These are phyloP conservation scores for Phaeosphaeria sp. DNA, from an alignment of 2,329 filamentous ascomycete genomes.

Conservation along the genomic window DNA sequence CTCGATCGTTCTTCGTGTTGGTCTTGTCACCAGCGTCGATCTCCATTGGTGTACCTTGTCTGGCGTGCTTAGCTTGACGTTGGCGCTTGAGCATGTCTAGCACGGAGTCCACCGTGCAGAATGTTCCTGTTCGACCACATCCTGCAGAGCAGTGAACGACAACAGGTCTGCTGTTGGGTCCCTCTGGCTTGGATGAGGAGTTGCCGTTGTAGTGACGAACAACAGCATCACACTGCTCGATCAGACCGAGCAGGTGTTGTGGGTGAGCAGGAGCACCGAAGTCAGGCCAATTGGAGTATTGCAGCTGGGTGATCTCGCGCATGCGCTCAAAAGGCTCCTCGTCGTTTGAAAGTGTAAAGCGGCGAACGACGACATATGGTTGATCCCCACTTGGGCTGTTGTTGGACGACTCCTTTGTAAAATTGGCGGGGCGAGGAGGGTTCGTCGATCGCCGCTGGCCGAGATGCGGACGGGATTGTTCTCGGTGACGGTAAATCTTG, in stretches of 20 bases:
- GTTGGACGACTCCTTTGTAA: slow-evolving; percentile 32
- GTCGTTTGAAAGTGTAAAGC: slow-evolving; percentile 82
- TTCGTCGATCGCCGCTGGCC: slow-evolving; percentile 47
- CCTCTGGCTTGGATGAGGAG: slow-evolving; percentile 64
- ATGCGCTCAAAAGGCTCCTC: slow-evolving; percentile 82
- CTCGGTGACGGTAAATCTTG: slow-evolving; percentile 57
- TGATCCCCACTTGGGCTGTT: slow-evolving; percentile 59
- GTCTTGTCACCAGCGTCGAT: slow-evolving; percentile 18
- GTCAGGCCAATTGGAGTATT: slow-evolving; percentile 97
- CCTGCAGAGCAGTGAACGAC: slow-evolving; percentile 96
- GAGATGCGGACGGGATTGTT: slow-evolving; percentile 41
- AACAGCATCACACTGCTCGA: slow-evolving; percentile 87
- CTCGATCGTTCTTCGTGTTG: slow-evolving; percentile 33
- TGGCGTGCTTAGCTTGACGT: slow-evolving; percentile 50
- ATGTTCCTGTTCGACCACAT: slow-evolving; percentile 93
- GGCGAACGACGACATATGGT: slow-evolving; percentile 82
- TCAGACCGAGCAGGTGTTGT: slow-evolving; percentile 81
- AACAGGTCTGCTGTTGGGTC: slow-evolving; percentile 68
- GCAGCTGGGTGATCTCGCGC: slow-evolving; percentile 91
- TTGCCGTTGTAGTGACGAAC: slow-evolving; percentile 56
- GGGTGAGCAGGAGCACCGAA: slow-evolving; percentile 93
- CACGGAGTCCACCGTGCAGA: slow-evolving; percentile 95
- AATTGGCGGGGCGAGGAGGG: slow-evolving; percentile 36
- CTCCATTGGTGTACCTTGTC: slow-evolving; percentile 54
- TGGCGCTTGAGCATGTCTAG: slow-evolving; percentile 97